Evolutionary conservation across 2,329 filamentous ascomycete species (phyloP).

Genomic region (Rutstroemia sp.): DNA sequence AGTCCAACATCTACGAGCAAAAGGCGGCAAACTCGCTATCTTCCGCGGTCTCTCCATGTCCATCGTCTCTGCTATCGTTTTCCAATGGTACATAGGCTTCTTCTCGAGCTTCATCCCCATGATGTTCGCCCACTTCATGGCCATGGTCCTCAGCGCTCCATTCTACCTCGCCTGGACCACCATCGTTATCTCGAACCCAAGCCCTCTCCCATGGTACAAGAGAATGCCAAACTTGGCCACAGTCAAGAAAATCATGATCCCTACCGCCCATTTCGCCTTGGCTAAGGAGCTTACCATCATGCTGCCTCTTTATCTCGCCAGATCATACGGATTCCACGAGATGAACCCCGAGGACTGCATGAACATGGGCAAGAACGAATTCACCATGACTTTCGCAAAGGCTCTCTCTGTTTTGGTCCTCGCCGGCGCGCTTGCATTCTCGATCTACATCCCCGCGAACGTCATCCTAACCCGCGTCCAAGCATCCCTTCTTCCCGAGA

Average conservation of each 20-base stretch:
- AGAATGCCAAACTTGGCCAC: slow-evolving; percentile 58
- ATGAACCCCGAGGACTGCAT: slow-evolving; percentile 17
- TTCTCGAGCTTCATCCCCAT: slow-evolving; percentile 33
- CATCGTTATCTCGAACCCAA: slow-evolving; percentile 69
- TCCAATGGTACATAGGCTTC: slow-evolving; percentile 28
- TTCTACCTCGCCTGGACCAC: slow-evolving; percentile 77
- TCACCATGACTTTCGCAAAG: slow-evolving; percentile 37
- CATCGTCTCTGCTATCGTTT: slow-evolving; percentile 38
- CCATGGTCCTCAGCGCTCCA: slow-evolving; percentile 56
- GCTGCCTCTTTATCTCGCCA: slow-evolving; percentile 40
- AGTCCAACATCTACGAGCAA: slow-evolving; percentile 51
- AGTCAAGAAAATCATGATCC: slow-evolving; percentile 61
- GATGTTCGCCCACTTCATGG: slow-evolving; percentile 45
- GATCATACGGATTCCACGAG: slow-evolving; percentile 26
- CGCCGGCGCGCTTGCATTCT: slow-evolving; percentile 43
- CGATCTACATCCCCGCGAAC: slow-evolving; percentile 67
- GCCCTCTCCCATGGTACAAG: slow-evolving; percentile 51
- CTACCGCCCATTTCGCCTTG: slow-evolving; percentile 56
- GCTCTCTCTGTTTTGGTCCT: slow-evolving; percentile 37
- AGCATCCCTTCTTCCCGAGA: slow-evolving; percentile 75
- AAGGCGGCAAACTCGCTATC: slow-evolving; percentile 56
- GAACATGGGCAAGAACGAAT: slow-evolving; percentile 21
- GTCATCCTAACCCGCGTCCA: slow-evolving; percentile 78
- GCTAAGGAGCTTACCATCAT: slow-evolving; percentile 43
- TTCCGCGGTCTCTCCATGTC: slow-evolving; percentile 60